Percentiles rank a stretch among this genome's conserved stretches.
phyloP scores from a whole-genome alignment of 1,284 basidiomycete genomes.

The Cystobasidium sp. region DNA sequence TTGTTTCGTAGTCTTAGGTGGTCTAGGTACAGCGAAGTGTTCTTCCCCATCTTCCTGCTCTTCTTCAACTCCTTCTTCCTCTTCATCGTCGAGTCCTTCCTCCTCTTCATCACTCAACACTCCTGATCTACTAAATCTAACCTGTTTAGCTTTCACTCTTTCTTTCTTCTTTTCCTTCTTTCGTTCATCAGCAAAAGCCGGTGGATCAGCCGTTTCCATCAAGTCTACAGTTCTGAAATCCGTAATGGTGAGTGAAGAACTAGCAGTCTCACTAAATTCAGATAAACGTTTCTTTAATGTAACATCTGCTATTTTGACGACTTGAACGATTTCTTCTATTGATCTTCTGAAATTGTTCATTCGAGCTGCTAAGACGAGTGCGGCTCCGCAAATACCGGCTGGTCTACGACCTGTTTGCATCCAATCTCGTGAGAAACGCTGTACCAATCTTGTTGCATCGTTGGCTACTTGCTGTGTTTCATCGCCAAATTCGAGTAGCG shows the following conservation, averaged over 20 bases:
- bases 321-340: slow-evolving; percentile 93
- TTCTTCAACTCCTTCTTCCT: slow-evolving; percentile 50
- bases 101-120: slow-evolving; percentile 44
- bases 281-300: slow-evolving; percentile 93
- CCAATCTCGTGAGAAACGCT: slow-evolving; percentile 96
- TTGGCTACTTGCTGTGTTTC: slow-evolving; percentile 89
- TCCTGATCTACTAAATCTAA: slow-evolving; percentile 43
- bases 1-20: slow-evolving; percentile 55
- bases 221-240: slow-evolving; percentile 93
- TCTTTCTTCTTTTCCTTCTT: slow-evolving; percentile 69
- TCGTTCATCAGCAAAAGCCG: slow-evolving; percentile 77
- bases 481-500: slow-evolving; percentile 95
- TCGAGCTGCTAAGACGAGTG: slow-evolving; percentile 88
- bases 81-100: slow-evolving; percentile 47
- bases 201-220: slow-evolving; percentile 88
- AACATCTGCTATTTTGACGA: slow-evolving; percentile 96
- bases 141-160: slow-evolving; percentile 52
- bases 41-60: slow-evolving; percentile 50
- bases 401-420: slow-evolving; percentile 93
- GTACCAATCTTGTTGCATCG: slow-evolving; percentile 91
- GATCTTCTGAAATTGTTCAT: slow-evolving; percentile 97
- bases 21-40: slow-evolving; percentile 48
- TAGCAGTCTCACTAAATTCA: slow-evolving; percentile 90
- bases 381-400: slow-evolving; percentile 96
- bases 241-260: slow-evolving; percentile 80